Base-by-base conservation (phyloP, 2,329 filamentous ascomycete species). In the Raffaelea arxii region DNA sequence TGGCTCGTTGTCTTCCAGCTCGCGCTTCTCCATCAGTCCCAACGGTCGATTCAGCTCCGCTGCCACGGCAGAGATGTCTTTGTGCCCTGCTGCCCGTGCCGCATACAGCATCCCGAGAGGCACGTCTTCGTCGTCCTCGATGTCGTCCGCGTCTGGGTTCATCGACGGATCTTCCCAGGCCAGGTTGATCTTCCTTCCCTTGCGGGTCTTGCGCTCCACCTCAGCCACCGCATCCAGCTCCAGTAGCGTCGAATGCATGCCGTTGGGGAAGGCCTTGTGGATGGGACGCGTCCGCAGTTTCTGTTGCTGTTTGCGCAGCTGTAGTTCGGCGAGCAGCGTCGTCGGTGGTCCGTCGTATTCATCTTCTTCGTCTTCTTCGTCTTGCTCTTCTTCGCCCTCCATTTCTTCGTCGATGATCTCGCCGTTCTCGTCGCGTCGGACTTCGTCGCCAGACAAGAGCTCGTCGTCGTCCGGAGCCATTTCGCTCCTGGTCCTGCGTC, bases 1-100 rank as follows among this genome's bases (percentile, higher is more conserved):
- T 0, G 92, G 90, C 61, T 97, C 92, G 46, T 89, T 92, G 57
- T 98, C 92, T 61, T 98, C 92, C 53, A 92, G 68, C 49, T 94
- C 84, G 41, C 87, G 80, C 56, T 79, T 80, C 59, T 94, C 85
- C 70, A 92, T 82, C 47, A 92, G 63, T 4, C 86, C 86, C 5
- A 88, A 62, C 0, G 86, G 85, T 11, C 80, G 66, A 64, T 80
- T 74, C 52, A 81, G 58, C 65, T 77, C 74, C 48, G 71, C 70
- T 50, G 72, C 62, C 42, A 72, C 68, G 48, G 70, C 65, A 25
- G 66, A 65, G 25, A 70, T 60, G 46, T 69, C 64, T 40, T 63
- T 63, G 36, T 60, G 63, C 12, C 72, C 72, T n/a, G 74, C 68
- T 7, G 76, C 71, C 52, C 78, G 78, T 36, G 71, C 72, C 1